Base-by-base conservation (phyloP, 495 filamentous ascomycete genomes). In the Penicillium paxilli region DNA sequence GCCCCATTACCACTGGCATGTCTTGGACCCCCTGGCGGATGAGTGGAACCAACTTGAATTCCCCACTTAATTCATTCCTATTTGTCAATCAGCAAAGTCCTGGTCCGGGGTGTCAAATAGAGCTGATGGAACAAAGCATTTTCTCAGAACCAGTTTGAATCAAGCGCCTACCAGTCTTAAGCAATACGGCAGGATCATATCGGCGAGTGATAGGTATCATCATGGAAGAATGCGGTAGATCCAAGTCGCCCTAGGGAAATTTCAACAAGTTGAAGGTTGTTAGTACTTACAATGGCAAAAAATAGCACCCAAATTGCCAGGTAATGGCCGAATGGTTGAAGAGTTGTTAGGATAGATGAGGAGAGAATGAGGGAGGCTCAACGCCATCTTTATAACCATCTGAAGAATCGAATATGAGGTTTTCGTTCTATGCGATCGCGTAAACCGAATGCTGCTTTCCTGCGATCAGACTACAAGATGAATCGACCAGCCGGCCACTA, bases 181-280 rank as follows among this genome's bases (percentile, higher is more conserved):
- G 45, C 44, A 44, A 42, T 51, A 44, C 49, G 49, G 45, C 22
- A 55, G 30, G 44, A 14, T 62, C 51, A 58, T 54, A 48, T 58
- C 47, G 51, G 51, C 55, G 55, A 58, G 55, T 62, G 59, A 62
- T 44, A 42, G 42, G 59, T 57, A 44, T 57, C 51, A 62, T 62
- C 54, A 55, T 47, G 25, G 21, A 52, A 8, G 35, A 16, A 19
- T 44, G 4, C 3, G 24, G 23, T 38, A 11, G 26, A 28, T n/a
- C n/a, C n/a, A n/a, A n/a, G n/a, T n/a, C n/a, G n/a, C n/a, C n/a
- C n/a, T n/a, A n/a, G n/a, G n/a, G n/a, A 28, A 5, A 28, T 28
- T 28, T 28, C 26, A 11, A 28, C 19, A 37, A n/a, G n/a, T n/a
- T n/a, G 17, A 20, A 19, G 16, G 22, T 49, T 4, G 4, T 21